Conservation (phyloP, 2,329 filamentous ascomycete genomes). For the Ophiostoma quercus region DNA sequence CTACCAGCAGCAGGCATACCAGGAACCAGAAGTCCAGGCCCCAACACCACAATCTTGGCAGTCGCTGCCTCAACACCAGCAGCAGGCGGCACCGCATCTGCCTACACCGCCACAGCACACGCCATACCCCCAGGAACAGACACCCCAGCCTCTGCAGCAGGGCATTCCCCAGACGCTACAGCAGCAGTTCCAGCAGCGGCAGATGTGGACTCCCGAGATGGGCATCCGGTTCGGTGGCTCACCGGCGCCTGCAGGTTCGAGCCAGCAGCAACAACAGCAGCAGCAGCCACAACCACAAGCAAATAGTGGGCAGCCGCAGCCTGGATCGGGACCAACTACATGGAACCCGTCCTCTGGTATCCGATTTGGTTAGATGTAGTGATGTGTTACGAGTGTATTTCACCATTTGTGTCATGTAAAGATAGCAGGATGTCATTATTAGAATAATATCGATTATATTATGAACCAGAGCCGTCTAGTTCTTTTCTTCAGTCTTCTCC, state of each 20-base stretch:
- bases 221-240: constrained; percentile 68
- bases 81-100: not conserved
- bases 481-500: too few relatives aligned
- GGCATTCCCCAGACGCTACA: constrained; percentile 8
- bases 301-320: constrained; percentile 19
- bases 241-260: constrained; percentile 29
- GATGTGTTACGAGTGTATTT: not conserved
- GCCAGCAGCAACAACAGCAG: constrained; percentile 24
- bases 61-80: constrained; percentile 9
- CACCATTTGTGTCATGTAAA: not conserved
- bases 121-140: constrained; percentile 19
- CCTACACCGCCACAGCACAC: not conserved
- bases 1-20: constrained; percentile 25
- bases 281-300: constrained; percentile 27
- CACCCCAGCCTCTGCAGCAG: constrained; percentile 7
- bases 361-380: constrained; percentile 20
- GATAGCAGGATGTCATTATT: not conserved
- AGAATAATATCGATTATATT: too few relatives aligned
- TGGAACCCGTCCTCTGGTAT: constrained; percentile 25
- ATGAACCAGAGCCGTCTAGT: too few relatives aligned
- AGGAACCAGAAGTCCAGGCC: constrained; percentile 17
- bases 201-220: constrained; percentile 73
- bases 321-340: constrained; percentile 16
- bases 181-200: constrained; percentile 21
- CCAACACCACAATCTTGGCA: constrained; percentile 1